A percentile compares a stretch with the other conserved stretches of the same genome.
phyloP scores from a whole-genome alignment of 306 rosid genomes.

The Morella rubra region DNA sequence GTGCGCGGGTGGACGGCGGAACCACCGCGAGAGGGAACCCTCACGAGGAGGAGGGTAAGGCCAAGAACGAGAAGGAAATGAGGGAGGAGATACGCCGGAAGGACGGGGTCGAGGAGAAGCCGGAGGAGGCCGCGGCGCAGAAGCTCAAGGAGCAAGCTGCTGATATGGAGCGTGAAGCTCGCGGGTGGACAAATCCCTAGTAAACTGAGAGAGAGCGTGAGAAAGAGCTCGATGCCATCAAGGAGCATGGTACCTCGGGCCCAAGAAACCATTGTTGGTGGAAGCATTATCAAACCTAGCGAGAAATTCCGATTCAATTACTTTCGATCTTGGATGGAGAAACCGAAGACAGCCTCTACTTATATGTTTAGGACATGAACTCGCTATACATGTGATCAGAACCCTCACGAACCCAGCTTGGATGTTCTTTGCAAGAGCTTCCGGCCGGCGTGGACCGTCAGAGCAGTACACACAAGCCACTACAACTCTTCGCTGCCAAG shows the following conservation, averaged over 20 bases:
- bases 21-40: constrained; percentile 57
- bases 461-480: too few relatives aligned
- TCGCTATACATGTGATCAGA: constrained; percentile 66
- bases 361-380: constrained; percentile 90
- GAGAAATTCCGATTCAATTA: constrained; percentile 90
- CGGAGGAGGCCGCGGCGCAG: constrained; percentile 83
- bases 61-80: constrained; percentile 73
- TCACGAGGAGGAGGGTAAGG: constrained; percentile 62
- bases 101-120: constrained; percentile 80
- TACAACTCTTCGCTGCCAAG: constrained; percentile 82
- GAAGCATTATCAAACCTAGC: constrained; percentile 84
- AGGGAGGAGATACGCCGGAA: constrained; percentile 67
- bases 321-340: constrained; percentile 96
- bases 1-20: too few relatives aligned
- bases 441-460: constrained; percentile 84
- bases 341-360: constrained; percentile 90
- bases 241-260: constrained; percentile 85
- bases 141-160: constrained; percentile 86
- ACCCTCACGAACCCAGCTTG: constrained; percentile 90
- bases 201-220: constrained; percentile 79
- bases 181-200: constrained; percentile 59
- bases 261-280: constrained; percentile 96
- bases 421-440: constrained; percentile 79
- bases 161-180: too few relatives aligned
- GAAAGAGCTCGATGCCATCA: constrained; percentile 69